phyloP scores from a whole-genome alignment of 371 early-diverging fungal species.

The Dinochytrium kinnereticum region DNA sequence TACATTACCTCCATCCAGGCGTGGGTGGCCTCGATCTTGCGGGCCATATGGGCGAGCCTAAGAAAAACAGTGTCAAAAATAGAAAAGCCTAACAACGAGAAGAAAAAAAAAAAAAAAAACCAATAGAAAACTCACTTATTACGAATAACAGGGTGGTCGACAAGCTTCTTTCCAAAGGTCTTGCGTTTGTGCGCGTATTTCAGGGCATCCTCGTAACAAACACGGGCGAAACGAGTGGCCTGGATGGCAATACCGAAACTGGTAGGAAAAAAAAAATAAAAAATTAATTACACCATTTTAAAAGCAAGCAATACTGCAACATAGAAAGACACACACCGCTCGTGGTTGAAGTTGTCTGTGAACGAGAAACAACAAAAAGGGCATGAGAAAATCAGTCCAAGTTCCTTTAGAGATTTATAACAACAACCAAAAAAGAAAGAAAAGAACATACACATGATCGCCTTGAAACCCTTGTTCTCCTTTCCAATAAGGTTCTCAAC shows the following conservation, averaged over 20 bases:
- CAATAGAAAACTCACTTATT: conserved; percentile 21
- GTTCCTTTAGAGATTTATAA: no score
- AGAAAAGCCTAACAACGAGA: background rate
- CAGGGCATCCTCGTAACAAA: conserved; percentile 84
- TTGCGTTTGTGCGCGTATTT: conserved; percentile 87
- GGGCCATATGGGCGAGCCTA: conserved; percentile 72
- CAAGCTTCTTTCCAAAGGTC: conserved; percentile 82
- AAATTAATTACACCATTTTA: no score
- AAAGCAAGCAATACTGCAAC: no score
- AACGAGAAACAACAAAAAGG: conserved; percentile 25
- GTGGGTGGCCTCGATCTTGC: conserved; percentile 86
- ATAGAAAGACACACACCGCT: no score
- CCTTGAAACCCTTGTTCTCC: conserved; percentile 85
- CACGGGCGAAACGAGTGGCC: conserved; percentile 85
- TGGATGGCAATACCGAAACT: conserved; percentile 80
- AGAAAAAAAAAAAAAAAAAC: background rate
- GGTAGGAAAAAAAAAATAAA: background rate
- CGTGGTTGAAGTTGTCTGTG: conserved; percentile 80
- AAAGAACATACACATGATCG: conserved; percentile 28
- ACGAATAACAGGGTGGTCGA: conserved; percentile 60
- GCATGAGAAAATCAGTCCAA: conserved; percentile 42
- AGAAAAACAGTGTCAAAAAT: conserved; percentile 35
- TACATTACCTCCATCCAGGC: conserved; percentile 75
- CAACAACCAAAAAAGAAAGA: background rate
- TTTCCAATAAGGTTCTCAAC: conserved; percentile 81